Evolutionary conservation across 2,329 filamentous ascomycete species (phyloP), one percentile per base, ranked within the genome.

Genomic region (Blastomyces gilchristii): DNA sequence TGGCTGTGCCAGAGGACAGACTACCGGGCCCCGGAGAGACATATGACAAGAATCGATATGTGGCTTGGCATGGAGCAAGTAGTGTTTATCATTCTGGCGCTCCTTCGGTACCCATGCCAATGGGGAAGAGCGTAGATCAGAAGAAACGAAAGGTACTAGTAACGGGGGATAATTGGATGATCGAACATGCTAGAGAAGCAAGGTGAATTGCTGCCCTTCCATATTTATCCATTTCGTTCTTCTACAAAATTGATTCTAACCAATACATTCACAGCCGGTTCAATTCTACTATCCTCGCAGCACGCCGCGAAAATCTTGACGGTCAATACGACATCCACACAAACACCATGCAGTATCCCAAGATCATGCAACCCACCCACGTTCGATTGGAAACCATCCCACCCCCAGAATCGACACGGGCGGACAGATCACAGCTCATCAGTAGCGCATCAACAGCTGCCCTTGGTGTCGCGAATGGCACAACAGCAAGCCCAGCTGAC

Each of bases 21-120:
- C 83, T 92, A 52, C 84, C 91, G 34, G 83, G 83, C 9, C 80
- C 82, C n/a, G 89, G 88, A 49, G 88, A 95, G 73, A 82, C 87
- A n/a, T 99, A 99, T 81, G 97, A 99, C 81, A 91, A 93, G 78
- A 99, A 99, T 73, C 92, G 97, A 74, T 99, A 97, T 72, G 94
- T 99, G 37, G 94, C 94, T 37, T 99, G 94, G 94, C 92, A 96
- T 74, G 94, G 94, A 59, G 94, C 94, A 58, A 97, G 93, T 74
- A 87, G 90, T 49, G 94, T 99, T 31, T 99, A 99, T 74, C 91
- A 97, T 73, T 91, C 89, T 14, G 87, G 86, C 63, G 84, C 83
- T 1, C 90, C 91, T 0, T 86, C 87, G 28, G 85, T 90, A n/a
- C 90, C 91, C 2, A 80, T 87, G 63, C 86, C 85, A 41, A 86